Conservation (phyloP, 306 rosid species). For the Mucuna pruriens region DNA sequence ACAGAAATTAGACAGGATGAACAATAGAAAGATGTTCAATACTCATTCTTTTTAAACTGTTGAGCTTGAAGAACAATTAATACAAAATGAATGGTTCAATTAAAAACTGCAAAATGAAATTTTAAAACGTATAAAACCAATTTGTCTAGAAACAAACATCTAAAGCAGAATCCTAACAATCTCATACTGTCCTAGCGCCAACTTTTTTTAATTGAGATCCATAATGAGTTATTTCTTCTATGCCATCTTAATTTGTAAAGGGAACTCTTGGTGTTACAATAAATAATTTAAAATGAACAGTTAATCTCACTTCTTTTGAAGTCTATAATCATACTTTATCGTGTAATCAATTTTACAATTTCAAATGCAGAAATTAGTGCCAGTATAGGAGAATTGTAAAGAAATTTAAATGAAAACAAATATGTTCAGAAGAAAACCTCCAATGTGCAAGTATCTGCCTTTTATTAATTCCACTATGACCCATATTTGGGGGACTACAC, state of each 20-base stretch:
- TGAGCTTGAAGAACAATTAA: not conserved
- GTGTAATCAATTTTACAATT: conserved; percentile 14
- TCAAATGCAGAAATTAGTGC: conserved; percentile 15
- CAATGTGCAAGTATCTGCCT: conserved; percentile 3
- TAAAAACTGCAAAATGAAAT: not conserved
- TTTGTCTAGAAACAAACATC: not conserved
- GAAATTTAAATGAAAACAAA: not conserved
- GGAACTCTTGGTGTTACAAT: not conserved
- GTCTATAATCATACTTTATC: conserved; percentile 14
- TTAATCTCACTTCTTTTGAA: not conserved
- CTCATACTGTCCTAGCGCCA: not conserved
- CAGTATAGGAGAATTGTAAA: not conserved
- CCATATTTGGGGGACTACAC: not conserved
- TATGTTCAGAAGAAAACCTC: conserved; percentile 17
- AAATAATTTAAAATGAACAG: conserved; percentile 20
- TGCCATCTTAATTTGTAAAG: not conserved
- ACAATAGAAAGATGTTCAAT: conserved; percentile 22
- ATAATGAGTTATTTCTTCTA: not conserved
- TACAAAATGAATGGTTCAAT: not conserved
- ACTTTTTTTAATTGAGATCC: not conserved
- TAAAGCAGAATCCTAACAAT: not conserved
- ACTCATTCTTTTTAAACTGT: not conserved
- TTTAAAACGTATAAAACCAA: conserved; percentile 17
- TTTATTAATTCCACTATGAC: not conserved
- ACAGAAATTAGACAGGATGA: conserved; percentile 23